phyloP scores from a whole-genome alignment of 805 yeast genomes.

The Sugiyamaella qingdaonensis region DNA sequence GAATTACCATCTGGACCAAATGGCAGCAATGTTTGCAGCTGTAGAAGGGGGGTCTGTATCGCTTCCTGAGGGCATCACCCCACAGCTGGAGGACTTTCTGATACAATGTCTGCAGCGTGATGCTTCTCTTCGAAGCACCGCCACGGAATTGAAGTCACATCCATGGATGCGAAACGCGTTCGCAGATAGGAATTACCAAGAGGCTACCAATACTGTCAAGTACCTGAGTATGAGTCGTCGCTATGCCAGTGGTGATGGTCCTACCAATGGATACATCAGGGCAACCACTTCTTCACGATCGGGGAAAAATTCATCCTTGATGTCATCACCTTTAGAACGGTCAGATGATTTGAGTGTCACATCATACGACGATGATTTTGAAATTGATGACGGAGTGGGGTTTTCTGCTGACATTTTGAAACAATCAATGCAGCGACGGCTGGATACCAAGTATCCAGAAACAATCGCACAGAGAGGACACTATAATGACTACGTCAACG shows the following conservation, averaged over 20 bases:
- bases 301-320: background rate
- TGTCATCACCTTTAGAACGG: background rate
- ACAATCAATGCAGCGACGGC: background rate
- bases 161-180: slow-evolving; percentile 49
- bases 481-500: slow-evolving; percentile 8
- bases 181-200: slow-evolving; percentile 17
- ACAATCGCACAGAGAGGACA: slow-evolving; percentile 1
- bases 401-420: background rate
- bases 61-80: slow-evolving; percentile 47
- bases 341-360: background rate
- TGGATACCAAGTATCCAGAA: background rate
- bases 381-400: background rate
- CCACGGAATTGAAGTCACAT: slow-evolving; percentile 52
- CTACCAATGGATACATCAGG: background rate
- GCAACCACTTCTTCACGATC: background rate
- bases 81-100: slow-evolving; percentile 52
- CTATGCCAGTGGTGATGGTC: background rate
- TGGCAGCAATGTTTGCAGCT: slow-evolving; percentile 80
- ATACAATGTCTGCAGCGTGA: slow-evolving; percentile 67
- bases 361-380: background rate
- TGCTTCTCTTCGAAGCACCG: slow-evolving; percentile 55
- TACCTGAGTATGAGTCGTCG: background rate
- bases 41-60: slow-evolving; percentile 72
- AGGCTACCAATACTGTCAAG: slow-evolving; percentile 30
- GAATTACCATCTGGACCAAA: slow-evolving; percentile 66